Conservation (phyloP, 2,329 filamentous ascomycete genomes). For the Pseudophaeomoniella oleicola region DNA sequence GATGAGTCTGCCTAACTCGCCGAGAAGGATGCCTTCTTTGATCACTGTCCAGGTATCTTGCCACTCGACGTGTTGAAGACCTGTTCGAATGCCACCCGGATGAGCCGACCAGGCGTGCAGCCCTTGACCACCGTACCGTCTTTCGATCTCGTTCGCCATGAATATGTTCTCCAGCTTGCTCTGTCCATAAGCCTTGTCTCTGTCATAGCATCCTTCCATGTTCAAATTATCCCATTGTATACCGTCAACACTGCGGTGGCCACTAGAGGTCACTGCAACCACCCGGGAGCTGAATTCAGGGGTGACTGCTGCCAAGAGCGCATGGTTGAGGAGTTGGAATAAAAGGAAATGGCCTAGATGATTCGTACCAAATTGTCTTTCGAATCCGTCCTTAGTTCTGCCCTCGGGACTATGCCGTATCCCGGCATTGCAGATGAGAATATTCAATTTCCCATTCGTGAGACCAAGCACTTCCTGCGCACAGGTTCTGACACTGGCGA, state of each 20-base stretch:
- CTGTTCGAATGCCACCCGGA: constrained; percentile 29
- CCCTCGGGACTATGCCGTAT: constrained; percentile 26
- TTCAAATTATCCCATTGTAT: constrained; percentile 23
- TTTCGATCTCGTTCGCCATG: constrained; percentile 35
- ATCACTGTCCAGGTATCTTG: constrained; percentile 7
- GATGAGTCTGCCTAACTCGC: constrained; percentile 4
- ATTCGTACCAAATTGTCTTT: constrained; percentile 39
- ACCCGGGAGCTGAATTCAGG: constrained; percentile 29
- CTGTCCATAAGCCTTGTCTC: constrained; percentile 27
- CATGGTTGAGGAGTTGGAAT: constrained; percentile 32
- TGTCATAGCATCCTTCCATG: constrained; percentile 15
- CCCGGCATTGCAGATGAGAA: constrained; percentile 30
- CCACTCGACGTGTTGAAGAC: constrained; percentile 15
- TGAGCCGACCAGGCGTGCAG: constrained; percentile 30
- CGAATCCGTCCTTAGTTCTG: constrained; percentile 27
- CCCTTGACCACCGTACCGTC: constrained; percentile 25
- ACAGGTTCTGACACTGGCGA: constrained; percentile 15
- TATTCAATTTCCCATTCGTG: constrained; percentile 16
- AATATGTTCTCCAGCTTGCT: constrained; percentile 36
- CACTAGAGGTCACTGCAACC: constrained; percentile 28
- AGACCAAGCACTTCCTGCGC: constrained; percentile 12
- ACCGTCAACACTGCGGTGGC: constrained; percentile 27
- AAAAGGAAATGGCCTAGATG: constrained; percentile 41
- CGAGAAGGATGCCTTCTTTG: background rate
- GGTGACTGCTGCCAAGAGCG: constrained; percentile 24